Conservation (phyloP, 2,329 filamentous ascomycete species). For the Ascochyta pisi region DNA sequence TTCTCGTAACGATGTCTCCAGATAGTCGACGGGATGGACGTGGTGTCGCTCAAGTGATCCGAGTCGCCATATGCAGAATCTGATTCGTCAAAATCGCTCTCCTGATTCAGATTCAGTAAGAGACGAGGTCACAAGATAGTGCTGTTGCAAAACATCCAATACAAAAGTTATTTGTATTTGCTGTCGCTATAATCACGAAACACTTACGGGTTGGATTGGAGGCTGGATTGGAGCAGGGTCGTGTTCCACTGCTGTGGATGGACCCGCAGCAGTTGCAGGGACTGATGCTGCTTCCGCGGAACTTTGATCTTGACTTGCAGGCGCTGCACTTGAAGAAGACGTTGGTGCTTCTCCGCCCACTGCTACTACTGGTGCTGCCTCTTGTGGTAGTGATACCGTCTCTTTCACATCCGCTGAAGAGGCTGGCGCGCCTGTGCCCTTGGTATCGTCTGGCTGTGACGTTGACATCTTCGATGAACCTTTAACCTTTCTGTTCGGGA, state of each 20-base stretch:
- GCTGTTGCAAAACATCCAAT: background rate
- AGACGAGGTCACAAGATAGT: background rate
- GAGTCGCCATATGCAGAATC: conserved; percentile 37
- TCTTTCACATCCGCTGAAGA: background rate
- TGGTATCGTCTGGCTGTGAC: conserved; percentile 2
- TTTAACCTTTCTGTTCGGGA: background rate
- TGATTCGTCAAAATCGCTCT: conserved; percentile 22
- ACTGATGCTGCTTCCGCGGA: conserved; percentile 2
- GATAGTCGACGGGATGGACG: conserved; percentile 41
- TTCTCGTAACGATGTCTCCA: conserved; percentile 41
- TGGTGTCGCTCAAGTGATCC: conserved; percentile 36
- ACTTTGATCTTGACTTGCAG: conserved; percentile 1
- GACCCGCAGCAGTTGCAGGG: conserved; percentile 1
- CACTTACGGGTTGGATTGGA: conserved; percentile 15
- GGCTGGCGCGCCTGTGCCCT: background rate
- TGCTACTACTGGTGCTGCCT: conserved; percentile 1
- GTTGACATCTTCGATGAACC: conserved; percentile 3
- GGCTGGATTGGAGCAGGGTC: conserved; percentile 17
- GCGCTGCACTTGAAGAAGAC: background rate
- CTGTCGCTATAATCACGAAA: background rate
- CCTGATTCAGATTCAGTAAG: conserved; percentile 2
- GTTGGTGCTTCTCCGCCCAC: background rate
- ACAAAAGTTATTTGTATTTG: too few relatives aligned
- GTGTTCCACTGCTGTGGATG: conserved; percentile 2
- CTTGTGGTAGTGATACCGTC: background rate